Evolutionary conservation across 2,329 filamentous ascomycete species (phyloP).

Genomic region (Ceratocystis huliohia): DNA sequence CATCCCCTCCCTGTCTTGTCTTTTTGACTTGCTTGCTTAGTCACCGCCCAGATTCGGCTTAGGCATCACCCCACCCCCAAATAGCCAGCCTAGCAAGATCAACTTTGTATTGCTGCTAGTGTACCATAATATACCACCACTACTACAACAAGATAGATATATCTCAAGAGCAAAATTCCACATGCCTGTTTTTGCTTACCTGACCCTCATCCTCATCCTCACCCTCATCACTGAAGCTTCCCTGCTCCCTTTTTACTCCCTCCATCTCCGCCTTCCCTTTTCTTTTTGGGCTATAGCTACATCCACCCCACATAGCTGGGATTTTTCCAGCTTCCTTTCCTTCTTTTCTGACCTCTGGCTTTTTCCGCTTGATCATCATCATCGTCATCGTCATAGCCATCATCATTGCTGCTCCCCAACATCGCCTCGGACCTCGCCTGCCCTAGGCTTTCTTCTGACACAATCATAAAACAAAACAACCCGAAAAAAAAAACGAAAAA

Average conservation of each 20-base stretch:
- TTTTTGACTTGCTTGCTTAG: not conserved
- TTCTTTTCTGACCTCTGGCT: not conserved
- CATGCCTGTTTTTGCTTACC: not conserved
- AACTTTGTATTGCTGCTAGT: not conserved
- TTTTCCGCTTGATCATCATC: not conserved
- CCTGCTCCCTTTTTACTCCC: not conserved
- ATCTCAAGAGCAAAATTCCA: not conserved
- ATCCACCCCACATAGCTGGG: constrained; percentile 9
- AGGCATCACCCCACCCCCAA: constrained; percentile 13
- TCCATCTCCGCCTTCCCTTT: not conserved
- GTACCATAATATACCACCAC: not conserved
- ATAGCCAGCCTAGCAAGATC: no score
- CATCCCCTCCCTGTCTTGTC: not conserved
- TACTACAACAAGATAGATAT: not conserved
- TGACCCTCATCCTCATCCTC: not conserved
- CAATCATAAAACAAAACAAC: no score
- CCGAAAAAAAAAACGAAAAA: not conserved
- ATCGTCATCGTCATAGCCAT: not conserved
- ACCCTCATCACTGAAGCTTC: not conserved
- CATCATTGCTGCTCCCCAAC: not conserved
- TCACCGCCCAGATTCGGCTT: not conserved
- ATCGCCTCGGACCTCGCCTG: not conserved
- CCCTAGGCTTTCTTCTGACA: no score
- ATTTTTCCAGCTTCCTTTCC: constrained; percentile 4
- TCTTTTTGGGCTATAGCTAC: not conserved